phyloP scores from a whole-genome alignment of 2,329 filamentous ascomycete species.

The Trichoderma koningii region DNA sequence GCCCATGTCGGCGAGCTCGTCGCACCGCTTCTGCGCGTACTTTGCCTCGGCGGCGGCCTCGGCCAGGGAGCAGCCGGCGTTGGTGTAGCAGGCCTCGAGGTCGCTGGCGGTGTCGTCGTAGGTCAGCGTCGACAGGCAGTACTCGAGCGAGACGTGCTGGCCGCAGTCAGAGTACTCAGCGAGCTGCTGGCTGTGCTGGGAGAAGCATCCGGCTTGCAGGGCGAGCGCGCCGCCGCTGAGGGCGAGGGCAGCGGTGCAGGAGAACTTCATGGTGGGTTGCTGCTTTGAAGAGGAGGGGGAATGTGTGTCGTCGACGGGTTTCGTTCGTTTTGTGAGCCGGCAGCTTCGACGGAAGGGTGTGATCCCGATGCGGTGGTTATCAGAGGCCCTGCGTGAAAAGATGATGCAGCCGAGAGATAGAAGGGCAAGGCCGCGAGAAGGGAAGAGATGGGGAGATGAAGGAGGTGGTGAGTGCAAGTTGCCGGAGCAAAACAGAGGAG shows the following conservation, averaged over 20 bases:
- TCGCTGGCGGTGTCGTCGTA: slow-evolving; percentile 37
- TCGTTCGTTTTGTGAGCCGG: background rate
- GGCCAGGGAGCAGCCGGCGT: slow-evolving; percentile 41
- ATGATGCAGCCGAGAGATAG: background rate
- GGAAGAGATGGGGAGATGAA: background rate
- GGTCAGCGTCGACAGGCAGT: slow-evolving; percentile 46
- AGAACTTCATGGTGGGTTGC: slow-evolving; percentile 26
- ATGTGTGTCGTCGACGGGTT: background rate
- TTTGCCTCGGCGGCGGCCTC: slow-evolving; percentile 38
- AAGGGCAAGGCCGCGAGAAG: slow-evolving; percentile 1
- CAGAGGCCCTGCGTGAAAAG: background rate
- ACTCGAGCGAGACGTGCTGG: slow-evolving; percentile 44
- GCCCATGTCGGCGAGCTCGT: slow-evolving; percentile 33
- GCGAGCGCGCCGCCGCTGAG: slow-evolving; percentile 41
- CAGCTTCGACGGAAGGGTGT: background rate
- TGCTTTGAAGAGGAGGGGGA: background rate
- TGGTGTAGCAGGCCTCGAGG: slow-evolving; percentile 44
- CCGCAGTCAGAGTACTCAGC: slow-evolving; percentile 48
- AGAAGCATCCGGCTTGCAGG: slow-evolving; percentile 45
- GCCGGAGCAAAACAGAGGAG: slow-evolving; percentile 17
- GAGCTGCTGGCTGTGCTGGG: slow-evolving; percentile 43
- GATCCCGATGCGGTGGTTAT: background rate
- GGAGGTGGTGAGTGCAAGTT: slow-evolving; percentile 2
- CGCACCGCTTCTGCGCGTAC: slow-evolving; percentile 39
- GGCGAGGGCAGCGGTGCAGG: slow-evolving; percentile 33